A percentile compares a stretch with the other conserved stretches of the same genome.
These are phyloP conservation scores for Metschnikowia baotianmanensis DNA, from an alignment of 805 yeast species.

Conservation along the genomic window DNA sequence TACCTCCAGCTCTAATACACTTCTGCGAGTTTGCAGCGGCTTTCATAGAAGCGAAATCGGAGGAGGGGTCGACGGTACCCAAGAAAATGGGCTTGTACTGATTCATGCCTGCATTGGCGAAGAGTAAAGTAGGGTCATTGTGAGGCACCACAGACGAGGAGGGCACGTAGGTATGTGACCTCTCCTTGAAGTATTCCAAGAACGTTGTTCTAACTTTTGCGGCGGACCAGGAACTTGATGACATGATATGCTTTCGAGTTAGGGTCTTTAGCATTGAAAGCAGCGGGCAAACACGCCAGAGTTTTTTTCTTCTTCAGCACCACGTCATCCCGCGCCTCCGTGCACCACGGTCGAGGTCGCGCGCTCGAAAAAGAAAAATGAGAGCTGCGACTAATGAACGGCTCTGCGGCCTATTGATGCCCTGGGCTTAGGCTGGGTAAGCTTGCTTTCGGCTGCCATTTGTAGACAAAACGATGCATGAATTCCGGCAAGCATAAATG, in stretches of 20 bases:
- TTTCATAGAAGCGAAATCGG: conserved; percentile 78
- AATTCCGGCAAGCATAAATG: too few species aligned
- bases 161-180: conserved; percentile 78
- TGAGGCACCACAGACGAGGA: conserved; percentile 95
- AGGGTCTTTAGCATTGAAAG: conserved; percentile 19
- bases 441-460: too few species aligned
- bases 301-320: conserved; percentile 7
- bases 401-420: too few species aligned
- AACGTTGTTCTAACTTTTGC: conserved; percentile 76
- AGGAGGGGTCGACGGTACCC: conserved; percentile 95
- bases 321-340: conserved; percentile 7
- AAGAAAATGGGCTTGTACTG: conserved; percentile 96
- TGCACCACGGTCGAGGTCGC: conserved; percentile 2
- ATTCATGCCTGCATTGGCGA: conserved; percentile 99
- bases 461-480: too few species aligned
- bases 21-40: conserved; percentile 95
- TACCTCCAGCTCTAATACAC: conserved; percentile 99
- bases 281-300: conserved; percentile 6
- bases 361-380: too few species aligned
- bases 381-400: too few species aligned
- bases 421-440: too few species aligned
- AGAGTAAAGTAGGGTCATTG: conserved; percentile 94
- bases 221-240: conserved; percentile 36
- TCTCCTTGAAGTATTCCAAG: conserved; percentile 70
- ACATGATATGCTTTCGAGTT: conserved; percentile 17